Percentiles rank a stretch among this genome's conserved stretches.
Conservation (phyloP, 768 basidiomycete species). For the Lactifluus subvellereus region DNA sequence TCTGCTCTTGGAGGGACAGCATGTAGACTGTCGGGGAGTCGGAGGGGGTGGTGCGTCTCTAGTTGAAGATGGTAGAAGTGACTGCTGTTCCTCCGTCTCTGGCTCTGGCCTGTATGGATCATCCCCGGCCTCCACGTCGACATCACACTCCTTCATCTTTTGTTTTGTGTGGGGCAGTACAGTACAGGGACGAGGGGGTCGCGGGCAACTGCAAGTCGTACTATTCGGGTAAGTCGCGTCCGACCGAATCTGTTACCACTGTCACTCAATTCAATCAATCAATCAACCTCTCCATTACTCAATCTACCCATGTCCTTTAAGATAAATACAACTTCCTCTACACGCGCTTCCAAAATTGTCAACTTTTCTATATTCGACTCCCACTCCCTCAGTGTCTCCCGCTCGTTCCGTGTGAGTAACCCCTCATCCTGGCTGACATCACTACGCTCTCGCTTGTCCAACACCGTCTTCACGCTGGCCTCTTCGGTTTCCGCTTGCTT, state of each 20-base stretch:
- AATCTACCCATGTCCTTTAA: conserved; percentile 58
- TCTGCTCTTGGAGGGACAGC: not conserved
- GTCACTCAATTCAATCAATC: not conserved
- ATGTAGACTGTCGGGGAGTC: conserved; percentile 36
- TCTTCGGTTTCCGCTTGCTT: conserved; percentile 69
- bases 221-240: too few species aligned
- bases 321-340: conserved; percentile 87
- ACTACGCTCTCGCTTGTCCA: conserved; percentile 73
- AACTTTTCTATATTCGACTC: conserved; percentile 69
- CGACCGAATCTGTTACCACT: too few species aligned
- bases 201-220: too few species aligned
- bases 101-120: conserved; percentile 16
- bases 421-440: conserved; percentile 77
- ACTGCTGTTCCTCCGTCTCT: conserved; percentile 21
- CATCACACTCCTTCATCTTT: conserved; percentile 2
- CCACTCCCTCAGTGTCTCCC: conserved; percentile 68
- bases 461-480: conserved; percentile 57
- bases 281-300: conserved; percentile 2
- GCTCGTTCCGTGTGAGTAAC: conserved; percentile 67
- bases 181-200: not conserved
- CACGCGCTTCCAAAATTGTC: conserved; percentile 73
- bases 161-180: not conserved
- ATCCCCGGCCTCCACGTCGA: conserved; percentile 13
- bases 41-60: conserved; percentile 31
- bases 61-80: conserved; percentile 26